Evolutionary conservation across 2,329 filamentous ascomycete species (phyloP).

Genomic region (Alternaria metachromatica): DNA sequence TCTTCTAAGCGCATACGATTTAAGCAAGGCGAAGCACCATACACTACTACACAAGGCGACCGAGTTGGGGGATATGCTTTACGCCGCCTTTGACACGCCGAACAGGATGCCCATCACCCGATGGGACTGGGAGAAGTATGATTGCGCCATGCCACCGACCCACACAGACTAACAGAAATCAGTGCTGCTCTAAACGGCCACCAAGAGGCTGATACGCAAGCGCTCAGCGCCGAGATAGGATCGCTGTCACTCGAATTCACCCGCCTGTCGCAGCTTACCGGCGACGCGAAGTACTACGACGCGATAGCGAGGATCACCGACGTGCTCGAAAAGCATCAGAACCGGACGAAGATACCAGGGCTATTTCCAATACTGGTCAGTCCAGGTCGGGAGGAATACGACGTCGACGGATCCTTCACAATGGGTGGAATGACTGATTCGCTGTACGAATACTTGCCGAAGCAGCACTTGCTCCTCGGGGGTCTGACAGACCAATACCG

Average conservation of each 20-base stretch:
- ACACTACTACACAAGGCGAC: constrained; percentile 49
- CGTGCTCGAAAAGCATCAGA: constrained; percentile 44
- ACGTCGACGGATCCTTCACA: constrained; percentile 51
- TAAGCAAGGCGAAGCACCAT: constrained; percentile 44
- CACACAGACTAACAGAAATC: constrained; percentile 18
- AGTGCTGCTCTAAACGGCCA: constrained; percentile 38
- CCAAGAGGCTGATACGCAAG: constrained; percentile 39
- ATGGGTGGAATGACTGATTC: constrained; percentile 64
- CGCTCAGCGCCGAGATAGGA: constrained; percentile 47
- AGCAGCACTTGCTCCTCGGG: constrained; percentile 76
- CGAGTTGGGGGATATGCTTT: constrained; percentile 54
- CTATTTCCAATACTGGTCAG: constrained; percentile 48
- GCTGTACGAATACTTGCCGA: constrained; percentile 65
- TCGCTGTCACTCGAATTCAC: constrained; percentile 50
- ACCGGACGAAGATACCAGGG: constrained; percentile 45
- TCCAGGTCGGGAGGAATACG: constrained; percentile 38
- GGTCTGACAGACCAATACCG: constrained; percentile 76
- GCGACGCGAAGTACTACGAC: constrained; percentile 49
- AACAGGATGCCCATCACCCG: constrained; percentile 50
- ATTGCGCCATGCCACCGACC: background rate
- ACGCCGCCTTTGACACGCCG: constrained; percentile 53
- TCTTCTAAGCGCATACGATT: constrained; percentile 47
- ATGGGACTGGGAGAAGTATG: constrained; percentile 49
- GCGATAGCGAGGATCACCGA: constrained; percentile 47
- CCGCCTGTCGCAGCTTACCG: constrained; percentile 48